Evolutionary conservation across 23 red algal genomes (phyloP), one percentile per base, ranked within the genome.

Genomic region (Chondrus crispus): DNA sequence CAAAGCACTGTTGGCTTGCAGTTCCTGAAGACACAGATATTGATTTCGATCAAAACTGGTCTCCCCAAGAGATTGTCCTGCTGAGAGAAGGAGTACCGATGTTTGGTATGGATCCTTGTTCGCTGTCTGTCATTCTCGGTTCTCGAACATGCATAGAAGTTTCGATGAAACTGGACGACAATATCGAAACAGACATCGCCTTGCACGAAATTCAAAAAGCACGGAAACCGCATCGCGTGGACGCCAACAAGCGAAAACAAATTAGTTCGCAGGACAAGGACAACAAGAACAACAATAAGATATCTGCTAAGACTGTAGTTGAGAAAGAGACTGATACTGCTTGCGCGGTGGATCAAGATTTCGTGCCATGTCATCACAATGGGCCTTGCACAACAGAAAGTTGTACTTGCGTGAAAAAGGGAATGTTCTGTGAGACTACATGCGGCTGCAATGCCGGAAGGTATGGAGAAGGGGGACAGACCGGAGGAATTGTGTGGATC

Each of bases 271-370:
- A 4, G 75, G 76, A 72, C 1, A 92, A 84, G 33, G 0, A 53
- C 11, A 58, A 4, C 40, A 92, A 76, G 62, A 12, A 13, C 48
- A 80, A 80, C 14, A 24, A 19, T 18, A 76, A 47, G 12, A 1
- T 47, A 26, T 29, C 60, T 44, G 20, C 57, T 46, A 76, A 84
- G 19, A 42, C 62, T 16, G 47, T 70, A 4, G 89, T 83, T n/a
- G 89, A 92, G 2, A 49, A 52, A 16, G n/a, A n/a, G n/a, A 60
- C 44, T 75, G 87, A 90, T 54, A 6, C 26, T 32, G 35, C 39
- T 14, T 80, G 39, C 22, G 35, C 87, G 22, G 62, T 68, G 2
- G 87, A 90, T 43, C 87, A 92, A 57, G 89, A 92, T 68, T 92
- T 92, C 62, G 49, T 66, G 22, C 60, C 60, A 32, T 42, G 44